A percentile compares a stretch with the other conserved stretches of the same genome.
These are phyloP conservation scores for Coemansia sp. DNA, from an alignment of 192 early-diverging fungal genomes.

Conservation along the genomic window DNA sequence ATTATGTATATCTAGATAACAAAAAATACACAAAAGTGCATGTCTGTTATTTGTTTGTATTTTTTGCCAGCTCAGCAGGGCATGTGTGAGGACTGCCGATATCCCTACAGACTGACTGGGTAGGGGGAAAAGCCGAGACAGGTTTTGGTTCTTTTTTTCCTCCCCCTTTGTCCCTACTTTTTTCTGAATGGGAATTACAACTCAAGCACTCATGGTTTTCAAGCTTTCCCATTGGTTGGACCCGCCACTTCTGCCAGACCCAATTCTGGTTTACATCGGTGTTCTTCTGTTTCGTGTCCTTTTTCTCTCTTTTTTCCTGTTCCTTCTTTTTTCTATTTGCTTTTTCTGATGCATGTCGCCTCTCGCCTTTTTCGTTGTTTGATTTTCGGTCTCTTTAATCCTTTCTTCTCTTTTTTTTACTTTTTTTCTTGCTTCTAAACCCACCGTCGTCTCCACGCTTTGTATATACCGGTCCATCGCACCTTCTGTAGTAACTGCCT, in stretches of 20 bases:
- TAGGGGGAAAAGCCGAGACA: neutral
- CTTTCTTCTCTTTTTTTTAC: slow-evolving; percentile 2
- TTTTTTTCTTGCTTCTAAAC: neutral
- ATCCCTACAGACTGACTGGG: neutral
- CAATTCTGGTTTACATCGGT: slow-evolving; percentile 15
- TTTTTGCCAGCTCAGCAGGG: neutral
- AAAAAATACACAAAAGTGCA: neutral
- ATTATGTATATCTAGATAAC: no score
- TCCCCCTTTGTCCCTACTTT: neutral
- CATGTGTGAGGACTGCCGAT: neutral
- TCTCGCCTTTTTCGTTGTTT: slow-evolving; percentile 1
- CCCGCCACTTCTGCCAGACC: slow-evolving; percentile 6
- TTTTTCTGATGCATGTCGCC: slow-evolving; percentile 3
- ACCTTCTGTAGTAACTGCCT: neutral
- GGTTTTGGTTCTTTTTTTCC: neutral
- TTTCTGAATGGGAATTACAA: slow-evolving; percentile 7
- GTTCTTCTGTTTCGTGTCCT: slow-evolving; percentile 5
- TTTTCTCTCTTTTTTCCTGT: neutral
- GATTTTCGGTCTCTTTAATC: slow-evolving; percentile 2
- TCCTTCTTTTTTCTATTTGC: neutral
- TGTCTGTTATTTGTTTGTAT: neutral
- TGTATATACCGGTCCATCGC: neutral
- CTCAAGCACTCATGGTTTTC: slow-evolving; percentile 5
- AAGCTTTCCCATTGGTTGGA: slow-evolving; percentile 9
- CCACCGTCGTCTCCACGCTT: no score